These are phyloP conservation scores for Limnanthes douglasii DNA, from an alignment of 345 rosid genomes.

Conservation along the genomic window DNA sequence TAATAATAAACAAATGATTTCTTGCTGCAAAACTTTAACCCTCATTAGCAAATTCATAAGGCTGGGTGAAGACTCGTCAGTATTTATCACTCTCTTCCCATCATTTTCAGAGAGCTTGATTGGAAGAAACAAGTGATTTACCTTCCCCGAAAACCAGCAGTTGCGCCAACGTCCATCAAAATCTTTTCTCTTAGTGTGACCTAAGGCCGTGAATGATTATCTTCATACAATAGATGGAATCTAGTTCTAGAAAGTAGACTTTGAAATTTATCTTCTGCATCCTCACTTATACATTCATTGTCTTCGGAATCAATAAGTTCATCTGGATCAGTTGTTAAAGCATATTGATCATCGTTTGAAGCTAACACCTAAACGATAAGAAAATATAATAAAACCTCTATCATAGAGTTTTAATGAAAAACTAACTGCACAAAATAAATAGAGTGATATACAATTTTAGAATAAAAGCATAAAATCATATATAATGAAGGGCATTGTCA, in stretches of 20 bases:
- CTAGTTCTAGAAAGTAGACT: conserved; percentile 97
- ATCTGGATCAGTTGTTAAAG: conserved; percentile 98
- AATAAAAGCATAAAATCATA: no score
- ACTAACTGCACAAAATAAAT: conserved; percentile 2
- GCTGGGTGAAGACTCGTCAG: conserved; percentile 90
- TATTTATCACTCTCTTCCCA: conserved; percentile 49
- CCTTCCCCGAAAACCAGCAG: conserved; percentile 98
- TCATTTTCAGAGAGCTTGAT: conserved; percentile 73
- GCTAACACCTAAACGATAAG: conserved; percentile 57
- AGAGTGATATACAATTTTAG: neutral
- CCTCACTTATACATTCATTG: conserved; percentile 90
- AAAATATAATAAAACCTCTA: conserved; percentile 1
- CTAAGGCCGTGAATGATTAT: conserved; percentile 84
- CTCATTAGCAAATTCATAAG: conserved; percentile 98
- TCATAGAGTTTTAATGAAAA: conserved; percentile 6
- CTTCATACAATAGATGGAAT: conserved; percentile 87
- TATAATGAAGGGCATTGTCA: no score
- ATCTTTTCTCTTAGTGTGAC: conserved; percentile 45
- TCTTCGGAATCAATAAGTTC: conserved; percentile 97
- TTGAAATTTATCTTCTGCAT: conserved; percentile 94
- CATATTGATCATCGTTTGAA: conserved; percentile 96
- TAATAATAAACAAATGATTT: conserved; percentile 85
- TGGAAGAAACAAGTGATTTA: conserved; percentile 92
- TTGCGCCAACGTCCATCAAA: conserved; percentile 98
- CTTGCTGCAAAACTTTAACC: conserved; percentile 98